Base-by-base conservation (phyloP, 1,284 basidiomycete species). In the Athelia sp. region DNA sequence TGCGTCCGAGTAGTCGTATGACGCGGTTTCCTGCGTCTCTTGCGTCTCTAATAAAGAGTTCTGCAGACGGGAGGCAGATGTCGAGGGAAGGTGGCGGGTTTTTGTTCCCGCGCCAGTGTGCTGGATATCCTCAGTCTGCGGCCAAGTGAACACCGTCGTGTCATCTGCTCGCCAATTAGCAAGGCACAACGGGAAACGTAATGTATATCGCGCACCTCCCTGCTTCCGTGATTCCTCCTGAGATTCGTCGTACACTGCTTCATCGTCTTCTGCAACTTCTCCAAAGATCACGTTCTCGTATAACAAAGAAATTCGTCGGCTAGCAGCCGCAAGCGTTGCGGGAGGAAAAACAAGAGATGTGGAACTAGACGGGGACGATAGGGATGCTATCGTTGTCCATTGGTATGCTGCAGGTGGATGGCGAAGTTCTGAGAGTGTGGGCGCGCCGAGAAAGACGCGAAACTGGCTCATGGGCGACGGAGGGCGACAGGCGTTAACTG, bases 271-370 rank as follows among this genome's bases (percentile, higher is more conserved):
- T 3, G 59, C 63, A 18, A 58, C 60, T 13, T 79, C 72, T 32
- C 73, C 64, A 54, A 87, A 87, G 15, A 86, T 82, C 22, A 80
- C 72, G 50, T 86, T 84, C 55, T 79, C 68, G 57, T 87, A 88
- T 19, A 87, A 63, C 40, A 75, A 51, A 1, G 86, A 87, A 34
- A 89, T 81, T 24, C 82, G 71, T 14, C 70, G 69, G 59, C 75
- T 82, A 4, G 81, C 83, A 11, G 74, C 81, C 54, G 83, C 79
- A 31, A 86, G 57, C 0, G 79, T 81, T 18, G 74, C 76, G 9
- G 71, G 70, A 9, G 74, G 79, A 17, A 73, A 62, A 46, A 55
- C 53, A 0, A 56, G 50, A 19, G 68, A 55, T 79, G 79, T 1
- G 79, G 76, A 50, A 75, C 76, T 4, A 76, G 56, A 51, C 26